Evolutionary conservation across 306 rosid genomes (phyloP), one percentile per base, ranked within the genome.

Genomic region (Boehmeria nivea): DNA sequence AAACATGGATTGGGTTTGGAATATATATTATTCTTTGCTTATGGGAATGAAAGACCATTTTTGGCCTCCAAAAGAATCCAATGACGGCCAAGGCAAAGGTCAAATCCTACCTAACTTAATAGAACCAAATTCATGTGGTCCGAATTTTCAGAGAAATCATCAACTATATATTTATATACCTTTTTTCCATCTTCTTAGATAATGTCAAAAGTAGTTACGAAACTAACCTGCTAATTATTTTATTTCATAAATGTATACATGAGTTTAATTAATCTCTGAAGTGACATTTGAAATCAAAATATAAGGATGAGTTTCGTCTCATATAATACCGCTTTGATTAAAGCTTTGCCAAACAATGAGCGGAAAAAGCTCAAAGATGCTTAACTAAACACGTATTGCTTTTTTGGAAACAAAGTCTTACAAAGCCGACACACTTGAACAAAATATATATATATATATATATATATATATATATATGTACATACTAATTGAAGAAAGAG

Each of bases 401-500:
- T 13, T 50, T 38, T 50, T 12, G 46, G 26, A 63, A 44, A 27
- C 28, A 46, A 3, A 57, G 44, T 33, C 12, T 15, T 16, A 10
- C 34, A 14, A 34, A 54, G 43, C 28, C 33, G 22, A 64, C 65
- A 58, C 53, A 39, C 65, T 59, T 56, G 36, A 64, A 56, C n/a
- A n/a, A n/a, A n/a, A n/a, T 22, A 23, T 47, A 60, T 60, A 23
- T n/a, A 19, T 63, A 18, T 42, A 33, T 74, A 58, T 72, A 56
- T 67, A 75, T 22, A 23, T 47, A 60, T 60, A 23, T n/a, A 19
- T 63, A 18, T 42, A 33, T 74, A 58, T 72, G 60, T 67, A 75
- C 65, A 54, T 19, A 33, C 17, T 54, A 54, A 54, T 1, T 31
- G 8, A 31, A 31, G 26, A 31, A 12, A 33, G 26, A 33, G 26